Evolutionary conservation across 306 rosid species (phyloP).

Genomic region (Corylus americana): DNA sequence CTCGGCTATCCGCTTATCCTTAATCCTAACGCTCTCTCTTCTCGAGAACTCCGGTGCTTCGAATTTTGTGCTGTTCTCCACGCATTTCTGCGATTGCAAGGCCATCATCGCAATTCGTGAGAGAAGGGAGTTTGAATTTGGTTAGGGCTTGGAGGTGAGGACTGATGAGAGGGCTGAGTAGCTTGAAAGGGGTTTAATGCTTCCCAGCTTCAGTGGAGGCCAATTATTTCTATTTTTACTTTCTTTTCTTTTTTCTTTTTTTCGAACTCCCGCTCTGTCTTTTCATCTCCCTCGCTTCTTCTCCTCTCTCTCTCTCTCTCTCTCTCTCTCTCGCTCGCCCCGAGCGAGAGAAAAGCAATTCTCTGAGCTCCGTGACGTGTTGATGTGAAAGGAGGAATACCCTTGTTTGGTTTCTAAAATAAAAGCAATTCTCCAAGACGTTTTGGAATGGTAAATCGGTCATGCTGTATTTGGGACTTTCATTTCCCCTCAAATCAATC

Average conservation of each 20-base stretch:
- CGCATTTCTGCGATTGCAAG: conserved; percentile 38
- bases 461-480: too few species aligned
- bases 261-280: conserved; percentile 10
- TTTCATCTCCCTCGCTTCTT: not conserved
- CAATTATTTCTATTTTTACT: not conserved
- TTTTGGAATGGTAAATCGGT: too few species aligned
- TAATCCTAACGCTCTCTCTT: conserved; percentile 51
- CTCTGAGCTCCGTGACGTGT: too few species aligned
- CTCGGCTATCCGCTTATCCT: conserved; percentile 32
- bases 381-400: too few species aligned
- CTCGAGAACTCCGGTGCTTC: conserved; percentile 16
- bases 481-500: too few species aligned
- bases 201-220: too few species aligned
- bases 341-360: not conserved
- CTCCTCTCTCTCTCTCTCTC: not conserved
- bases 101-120: conserved; percentile 32
- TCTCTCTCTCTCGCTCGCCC: not conserved
- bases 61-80: conserved; percentile 6
- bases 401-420: too few species aligned
- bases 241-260: too few species aligned
- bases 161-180: not conserved
- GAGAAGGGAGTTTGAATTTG: not conserved
- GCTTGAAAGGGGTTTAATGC: not conserved
- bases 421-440: too few species aligned
- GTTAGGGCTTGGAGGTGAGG: not conserved